Percentiles rank a stretch among this genome's conserved stretches.
These are phyloP conservation scores for Sugiyamaella mastotermitis DNA, from an alignment of 805 yeast species.

Conservation along the genomic window DNA sequence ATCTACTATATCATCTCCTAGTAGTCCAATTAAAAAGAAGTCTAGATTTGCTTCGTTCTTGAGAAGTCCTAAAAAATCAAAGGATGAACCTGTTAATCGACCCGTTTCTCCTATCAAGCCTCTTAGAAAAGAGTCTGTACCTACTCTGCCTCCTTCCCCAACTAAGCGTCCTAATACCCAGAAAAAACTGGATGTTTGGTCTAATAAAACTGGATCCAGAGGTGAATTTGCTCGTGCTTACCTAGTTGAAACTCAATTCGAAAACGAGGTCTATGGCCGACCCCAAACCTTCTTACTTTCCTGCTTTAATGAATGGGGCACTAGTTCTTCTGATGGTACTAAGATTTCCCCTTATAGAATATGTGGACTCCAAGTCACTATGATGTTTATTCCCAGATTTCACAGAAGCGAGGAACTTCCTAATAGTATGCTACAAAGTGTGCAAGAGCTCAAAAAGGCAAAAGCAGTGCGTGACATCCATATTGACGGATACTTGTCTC, in stretches of 20 bases:
- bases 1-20: background rate
- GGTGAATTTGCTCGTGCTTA: conserved; percentile 63
- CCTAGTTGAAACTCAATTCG: conserved; percentile 56
- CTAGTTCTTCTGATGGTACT: conserved; percentile 18
- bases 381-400: conserved; percentile 56
- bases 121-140: background rate
- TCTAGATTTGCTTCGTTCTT: background rate
- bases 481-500: conserved; percentile 68
- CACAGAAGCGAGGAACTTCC: conserved; percentile 39
- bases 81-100: background rate
- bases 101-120: background rate
- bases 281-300: conserved; percentile 50
- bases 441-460: conserved; percentile 16
- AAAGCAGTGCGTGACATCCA: conserved; percentile 25
- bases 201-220: background rate
- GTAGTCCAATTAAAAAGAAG: background rate
- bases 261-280: conserved; percentile 49
- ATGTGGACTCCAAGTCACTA: conserved; percentile 48
- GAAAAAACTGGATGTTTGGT: conserved; percentile 1
- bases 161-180: background rate
- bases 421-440: conserved; percentile 44
- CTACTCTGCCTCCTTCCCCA: background rate
- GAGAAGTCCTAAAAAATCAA: conserved; percentile 1
- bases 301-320: conserved; percentile 79
- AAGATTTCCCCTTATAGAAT: conserved; percentile 32